These are phyloP conservation scores for Zasmidium citrigriseum DNA, from an alignment of 2,329 filamentous ascomycete genomes.

Conservation along the genomic window DNA sequence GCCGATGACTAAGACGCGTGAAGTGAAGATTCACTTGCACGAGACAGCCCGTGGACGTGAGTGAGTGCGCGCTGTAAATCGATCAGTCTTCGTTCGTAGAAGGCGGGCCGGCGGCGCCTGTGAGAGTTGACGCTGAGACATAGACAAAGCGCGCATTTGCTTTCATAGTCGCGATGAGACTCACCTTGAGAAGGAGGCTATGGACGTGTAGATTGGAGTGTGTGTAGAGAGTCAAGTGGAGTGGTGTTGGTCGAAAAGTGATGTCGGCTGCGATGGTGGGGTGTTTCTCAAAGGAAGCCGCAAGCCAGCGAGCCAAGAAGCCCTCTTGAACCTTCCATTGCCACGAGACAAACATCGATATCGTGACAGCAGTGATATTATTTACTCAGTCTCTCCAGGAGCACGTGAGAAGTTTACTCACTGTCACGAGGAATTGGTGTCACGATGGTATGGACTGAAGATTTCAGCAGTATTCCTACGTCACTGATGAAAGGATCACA, in stretches of 20 bases:
- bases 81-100: neutral
- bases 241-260: constrained; percentile 6
- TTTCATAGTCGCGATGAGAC: neutral
- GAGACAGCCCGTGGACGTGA: neutral
- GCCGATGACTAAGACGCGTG: constrained; percentile 20
- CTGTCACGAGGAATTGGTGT: neutral
- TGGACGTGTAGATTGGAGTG: neutral
- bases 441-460: neutral
- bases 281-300: neutral
- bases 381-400: neutral
- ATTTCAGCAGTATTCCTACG: neutral
- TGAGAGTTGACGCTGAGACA: neutral
- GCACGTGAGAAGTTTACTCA: too few relatives aligned
- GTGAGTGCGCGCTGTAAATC: neutral
- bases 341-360: neutral
- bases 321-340: neutral
- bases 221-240: too few relatives aligned
- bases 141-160: neutral
- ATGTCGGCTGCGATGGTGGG: neutral
- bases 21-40: constrained; percentile 1
- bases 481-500: constrained; percentile 1
- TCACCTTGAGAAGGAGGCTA: neutral
- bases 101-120: neutral
- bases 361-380: neutral
- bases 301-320: neutral